Evolutionary conservation across 306 rosid genomes (phyloP), one percentile per base, ranked within the genome.

Genomic region (Medicago lupulina): DNA sequence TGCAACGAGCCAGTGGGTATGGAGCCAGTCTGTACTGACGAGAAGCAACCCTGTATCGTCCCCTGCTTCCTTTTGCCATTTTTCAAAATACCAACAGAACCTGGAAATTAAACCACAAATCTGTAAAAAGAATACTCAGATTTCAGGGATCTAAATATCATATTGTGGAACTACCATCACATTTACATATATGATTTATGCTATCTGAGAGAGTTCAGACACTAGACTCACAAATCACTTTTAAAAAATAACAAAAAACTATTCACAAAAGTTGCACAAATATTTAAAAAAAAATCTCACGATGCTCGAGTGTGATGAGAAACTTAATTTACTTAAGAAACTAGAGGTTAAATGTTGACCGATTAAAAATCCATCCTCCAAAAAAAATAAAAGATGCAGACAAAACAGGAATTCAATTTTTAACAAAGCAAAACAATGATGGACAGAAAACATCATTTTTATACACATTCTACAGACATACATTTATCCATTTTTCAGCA

Each of bases 1-100:
- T 88, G 80, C 80, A 83, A 64, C 76, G 14, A 75, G 76, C 83
- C 80, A 92, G 72, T 9, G 81, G 89, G 76, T 92, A 90, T 36
- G 99, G 99, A 74, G 86, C 75, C 72, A 75, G 62, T 82, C 98
- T 86, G 89, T 51, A 83, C 23, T 80, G 91, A 55, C 94, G 91
- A 44, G 90, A 90, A 81, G 87, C 75, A 70, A 87, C 67, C 77
- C 96, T 84, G 67, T 83, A 81, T 39, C 92, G 87, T 91, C 91
- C 96, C 83, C 90, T 86, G 86, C 97, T 85, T 76, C 98, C 90
- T 85, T 89, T 92, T 68, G 96, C 96, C 99, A 96, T 96, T 83
- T 74, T 74, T 11, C 23, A 5, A 74, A 77, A 39, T 83, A 21
- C 76, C 61, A 47, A 73, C 47, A 46, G 53, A 68, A 84, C 86